phyloP scores from a whole-genome alignment of 2,329 filamentous ascomycete genomes.

The Fusarium sp. region DNA sequence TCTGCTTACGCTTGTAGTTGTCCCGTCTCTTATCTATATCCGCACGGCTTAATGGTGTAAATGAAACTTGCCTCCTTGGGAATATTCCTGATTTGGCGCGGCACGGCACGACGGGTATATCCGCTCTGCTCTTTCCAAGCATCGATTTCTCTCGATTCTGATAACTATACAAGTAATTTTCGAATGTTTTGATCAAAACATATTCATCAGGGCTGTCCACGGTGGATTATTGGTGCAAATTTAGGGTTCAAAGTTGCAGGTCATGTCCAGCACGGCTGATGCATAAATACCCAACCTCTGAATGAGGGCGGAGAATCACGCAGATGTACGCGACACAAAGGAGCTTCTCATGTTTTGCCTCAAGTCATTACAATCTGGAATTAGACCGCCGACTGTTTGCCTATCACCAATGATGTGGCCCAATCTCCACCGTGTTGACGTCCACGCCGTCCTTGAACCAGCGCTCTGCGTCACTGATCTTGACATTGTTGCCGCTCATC shows the following conservation, averaged over 20 bases:
- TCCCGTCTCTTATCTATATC: no score
- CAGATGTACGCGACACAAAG: no score
- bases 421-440: slow-evolving; percentile 73
- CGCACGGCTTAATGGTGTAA: not conserved
- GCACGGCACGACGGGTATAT: not conserved
- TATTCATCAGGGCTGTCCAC: no score
- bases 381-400: not conserved
- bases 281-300: no score
- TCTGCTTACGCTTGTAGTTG: no score
- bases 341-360: no score
- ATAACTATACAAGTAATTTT: no score
- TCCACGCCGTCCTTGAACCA: slow-evolving; percentile 78
- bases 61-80: not conserved
- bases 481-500: slow-evolving; percentile 81
- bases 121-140: not conserved
- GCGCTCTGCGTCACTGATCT: slow-evolving; percentile 68
- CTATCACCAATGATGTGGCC: slow-evolving; percentile 28
- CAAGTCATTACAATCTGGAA: no score
- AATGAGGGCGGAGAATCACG: no score
- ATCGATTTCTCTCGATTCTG: no score
- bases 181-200: no score
- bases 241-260: not conserved
- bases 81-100: not conserved
- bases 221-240: not conserved
- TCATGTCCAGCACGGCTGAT: not conserved